Base-by-base conservation (phyloP, 2,329 filamentous ascomycete genomes). In the Mycosphaerella arachidis region DNA sequence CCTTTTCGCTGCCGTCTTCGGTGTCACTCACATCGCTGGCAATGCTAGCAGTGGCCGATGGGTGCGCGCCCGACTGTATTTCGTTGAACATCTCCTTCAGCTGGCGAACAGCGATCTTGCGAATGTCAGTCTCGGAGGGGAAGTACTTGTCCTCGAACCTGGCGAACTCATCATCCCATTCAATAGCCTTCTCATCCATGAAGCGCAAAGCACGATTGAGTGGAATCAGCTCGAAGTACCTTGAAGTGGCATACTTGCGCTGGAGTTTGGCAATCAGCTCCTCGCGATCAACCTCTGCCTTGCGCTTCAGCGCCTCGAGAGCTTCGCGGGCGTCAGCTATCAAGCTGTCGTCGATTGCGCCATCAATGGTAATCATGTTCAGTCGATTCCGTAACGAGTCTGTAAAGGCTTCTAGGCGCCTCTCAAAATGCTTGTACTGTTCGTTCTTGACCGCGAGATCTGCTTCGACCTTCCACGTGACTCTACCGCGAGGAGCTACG, bases 391-490 rank as follows among this genome's bases (percentile, higher is more conserved):
- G 90, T 55, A 99, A 91, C 0, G 93, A 96, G 20, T 84, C 76
- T 81, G 96, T 96, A 77, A 97, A 99, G 24, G 87, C 86, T 65
- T 86, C 86, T 77, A 96, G 87, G 37, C 91, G 86, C 56, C 91
- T 87, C 70, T 96, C 90, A 62, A 89, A 89, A 70, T 87, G 89
- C 24, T 80, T 81, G 72, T 90, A 99, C 33, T 96, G 86, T 27
- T 96, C 91, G 68, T 99, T 99, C 74, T 96, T 96, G 68, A 99
- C 82, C 66, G 84, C 89, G 53, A 99, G 78, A 72, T 99, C 94
- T 64, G 95, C 90, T 67, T 96, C 93, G 29, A 99, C 94, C 74
- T 97, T 97, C 93, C 95, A 99, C 0, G 93, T 97, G 55, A 99
- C 89, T 57, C 90, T 86, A 29, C 92, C 86, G 58, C 92, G 85